Evolutionary conservation across 345 rosid species (phyloP).

Genomic region (Excoecaria cochinchinensis): DNA sequence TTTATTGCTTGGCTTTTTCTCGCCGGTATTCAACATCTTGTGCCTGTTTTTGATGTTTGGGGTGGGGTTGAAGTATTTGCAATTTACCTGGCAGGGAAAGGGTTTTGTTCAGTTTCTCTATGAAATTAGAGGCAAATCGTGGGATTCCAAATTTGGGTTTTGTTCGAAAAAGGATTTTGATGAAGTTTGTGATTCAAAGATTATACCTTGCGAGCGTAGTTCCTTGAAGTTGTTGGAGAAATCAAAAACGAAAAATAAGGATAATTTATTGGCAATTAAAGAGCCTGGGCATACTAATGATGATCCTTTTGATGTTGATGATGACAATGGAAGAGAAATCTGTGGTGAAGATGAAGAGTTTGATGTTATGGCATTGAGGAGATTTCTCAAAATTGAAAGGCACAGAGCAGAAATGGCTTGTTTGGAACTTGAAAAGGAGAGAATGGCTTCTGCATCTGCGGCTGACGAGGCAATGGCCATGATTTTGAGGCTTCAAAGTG

Average conservation of each 20-base stretch:
- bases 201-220: slow-evolving; percentile 18
- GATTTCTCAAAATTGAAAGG: slow-evolving; percentile 61
- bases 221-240: slow-evolving; percentile 23
- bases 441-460: slow-evolving; percentile 68
- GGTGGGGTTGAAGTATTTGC: slow-evolving; percentile 40
- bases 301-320: slow-evolving; percentile 29
- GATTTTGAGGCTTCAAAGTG: slow-evolving; percentile 71
- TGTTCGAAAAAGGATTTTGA: slow-evolving; percentile 18
- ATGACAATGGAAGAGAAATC: slow-evolving; percentile 26
- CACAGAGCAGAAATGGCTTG: slow-evolving; percentile 37
- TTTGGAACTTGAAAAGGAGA: slow-evolving; percentile 71
- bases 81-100: slow-evolving; percentile 23
- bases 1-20: slow-evolving; percentile 41
- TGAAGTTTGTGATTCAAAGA: slow-evolving; percentile 23
- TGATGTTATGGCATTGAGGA: slow-evolving; percentile 52
- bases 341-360: slow-evolving; percentile 53
- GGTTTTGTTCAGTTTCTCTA: slow-evolving; percentile 27
- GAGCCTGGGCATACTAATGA: slow-evolving; percentile 9
- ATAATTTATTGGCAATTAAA: slow-evolving; percentile 5
- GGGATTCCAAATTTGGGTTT: slow-evolving; percentile 13
- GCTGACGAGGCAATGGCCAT: slow-evolving; percentile 81
- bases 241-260: slow-evolving; percentile 6
- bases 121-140: slow-evolving; percentile 29
- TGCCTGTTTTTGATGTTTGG: slow-evolving; percentile 38
- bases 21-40: slow-evolving; percentile 31